phyloP scores from a whole-genome alignment of 768 basidiomycete genomes.

The Boletales sp. region DNA sequence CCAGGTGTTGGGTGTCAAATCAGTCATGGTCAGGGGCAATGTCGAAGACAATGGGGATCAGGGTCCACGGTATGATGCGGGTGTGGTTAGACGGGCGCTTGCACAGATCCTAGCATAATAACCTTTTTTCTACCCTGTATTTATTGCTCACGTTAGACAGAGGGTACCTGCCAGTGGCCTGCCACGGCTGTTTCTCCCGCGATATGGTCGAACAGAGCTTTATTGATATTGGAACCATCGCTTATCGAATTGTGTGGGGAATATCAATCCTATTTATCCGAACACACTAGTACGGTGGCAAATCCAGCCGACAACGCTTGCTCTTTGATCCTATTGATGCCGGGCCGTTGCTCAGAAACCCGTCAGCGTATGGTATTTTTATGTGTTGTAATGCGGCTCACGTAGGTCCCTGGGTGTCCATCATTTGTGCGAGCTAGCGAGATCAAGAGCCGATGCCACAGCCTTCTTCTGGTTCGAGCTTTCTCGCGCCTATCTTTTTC shows the following conservation, averaged over 20 bases:
- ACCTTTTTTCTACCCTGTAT: neutral
- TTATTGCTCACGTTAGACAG: neutral
- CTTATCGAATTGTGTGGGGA: no score
- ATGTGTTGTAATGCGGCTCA: neutral
- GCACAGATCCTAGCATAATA: conserved; percentile 25
- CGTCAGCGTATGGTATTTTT: neutral
- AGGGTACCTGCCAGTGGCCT: neutral
- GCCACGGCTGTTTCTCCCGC: neutral
- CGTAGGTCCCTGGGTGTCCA: neutral
- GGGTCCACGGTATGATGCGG: conserved; percentile 42
- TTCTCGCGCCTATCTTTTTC: neutral
- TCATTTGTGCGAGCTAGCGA: neutral
- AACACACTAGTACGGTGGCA: no score
- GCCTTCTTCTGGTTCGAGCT: neutral
- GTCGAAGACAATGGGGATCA: conserved; percentile 18
- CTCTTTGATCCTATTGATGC: no score
- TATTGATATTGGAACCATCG: no score
- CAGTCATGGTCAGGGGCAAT: conserved; percentile 43
- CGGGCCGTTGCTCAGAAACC: no score
- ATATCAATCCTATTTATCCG: no score
- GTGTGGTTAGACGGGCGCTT: conserved; percentile 43
- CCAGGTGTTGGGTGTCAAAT: conserved; percentile 58
- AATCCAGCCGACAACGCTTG: no score
- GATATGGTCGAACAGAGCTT: no score
- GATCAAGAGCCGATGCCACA: neutral